Base-by-base conservation (phyloP, 768 basidiomycete genomes). In the Glaciozyma antarctica region DNA sequence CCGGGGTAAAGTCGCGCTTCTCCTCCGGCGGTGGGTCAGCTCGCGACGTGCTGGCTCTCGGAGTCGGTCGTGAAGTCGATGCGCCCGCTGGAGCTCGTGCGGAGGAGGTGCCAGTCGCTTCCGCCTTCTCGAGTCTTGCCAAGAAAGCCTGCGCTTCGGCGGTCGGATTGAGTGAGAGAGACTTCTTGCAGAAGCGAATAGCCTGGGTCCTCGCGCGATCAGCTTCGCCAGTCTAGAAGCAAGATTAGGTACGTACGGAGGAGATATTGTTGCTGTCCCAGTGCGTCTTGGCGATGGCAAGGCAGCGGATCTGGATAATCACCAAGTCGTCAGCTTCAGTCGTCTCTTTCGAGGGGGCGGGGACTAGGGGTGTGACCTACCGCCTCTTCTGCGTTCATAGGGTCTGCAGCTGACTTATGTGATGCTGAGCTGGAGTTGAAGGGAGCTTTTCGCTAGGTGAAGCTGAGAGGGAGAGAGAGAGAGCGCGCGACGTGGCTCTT, bases 101-200 rank as follows among this genome's bases (percentile, higher is more conserved):
- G 5, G 76, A 65, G 13, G 81, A 77, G 34, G 79, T 77, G 24
- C 82, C 78, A 16, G 77, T 73, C 32, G 81, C 24, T 77, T 26
- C 81, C 76, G 55, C 73, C 68, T 15, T 77, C 64, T 88, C 84
- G 47, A 95, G 84, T 17, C 82, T 78, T 17, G 81, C 81, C 43
- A 92, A 81, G 44, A 94, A 78, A 64, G 82, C 81, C 49, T 80
- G 75, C 17, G 86, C 93, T 75, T 90, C 85, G 15, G 85, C 81
- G 0, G 90, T 91, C 60, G 85, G 80, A 77, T 87, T 91, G 52
- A 97, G 81, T 9, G 85, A 79, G 66, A 91, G 83, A 16, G 88
- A 90, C 78, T 97, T 97, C 76, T 86, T 83, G 66, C 85, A 87
- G 79, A 97, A 93, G 76, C 89, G 90, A 75, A 86, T 84, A 1